Evolutionary conservation across 805 yeast genomes (phyloP).

Genomic region (Wickerhamiella brachini): DNA sequence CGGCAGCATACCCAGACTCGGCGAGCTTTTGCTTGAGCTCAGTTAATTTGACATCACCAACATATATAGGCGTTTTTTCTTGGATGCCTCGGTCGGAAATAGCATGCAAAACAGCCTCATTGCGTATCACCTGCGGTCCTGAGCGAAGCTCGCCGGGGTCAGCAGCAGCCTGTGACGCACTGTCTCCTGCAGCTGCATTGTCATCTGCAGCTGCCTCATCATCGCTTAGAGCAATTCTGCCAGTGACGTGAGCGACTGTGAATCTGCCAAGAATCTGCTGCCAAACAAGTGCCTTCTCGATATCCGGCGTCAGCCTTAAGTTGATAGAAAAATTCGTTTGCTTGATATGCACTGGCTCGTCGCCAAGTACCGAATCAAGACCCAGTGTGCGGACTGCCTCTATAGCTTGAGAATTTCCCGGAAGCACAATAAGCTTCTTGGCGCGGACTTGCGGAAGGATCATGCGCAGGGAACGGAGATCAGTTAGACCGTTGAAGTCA

Average conservation of each 20-base stretch:
- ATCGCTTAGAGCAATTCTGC: conserved; percentile 28
- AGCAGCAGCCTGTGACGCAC: neutral
- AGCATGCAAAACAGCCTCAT: neutral
- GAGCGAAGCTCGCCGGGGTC: neutral
- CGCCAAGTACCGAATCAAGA: conserved; percentile 5
- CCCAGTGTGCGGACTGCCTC: conserved; percentile 6
- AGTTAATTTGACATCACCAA: conserved; percentile 79
- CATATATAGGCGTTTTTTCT: conserved; percentile 24
- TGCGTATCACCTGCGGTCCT: neutral
- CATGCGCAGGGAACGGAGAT: conserved; percentile 63
- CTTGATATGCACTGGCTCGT: conserved; percentile 5
- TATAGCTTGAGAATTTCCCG: conserved; percentile 21
- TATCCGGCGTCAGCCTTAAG: conserved; percentile 50
- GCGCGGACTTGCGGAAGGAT: conserved; percentile 74
- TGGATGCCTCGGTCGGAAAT: neutral
- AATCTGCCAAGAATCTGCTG: conserved; percentile 70
- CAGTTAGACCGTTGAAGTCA: conserved; percentile 75
- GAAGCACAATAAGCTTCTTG: conserved; percentile 45
- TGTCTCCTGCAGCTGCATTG: neutral
- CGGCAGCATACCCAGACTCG: conserved; percentile 54
- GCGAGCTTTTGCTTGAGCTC: conserved; percentile 57
- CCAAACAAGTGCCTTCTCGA: conserved; percentile 60
- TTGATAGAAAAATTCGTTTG: conserved; percentile 13
- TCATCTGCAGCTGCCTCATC: neutral
- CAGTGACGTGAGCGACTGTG: conserved; percentile 69